These are phyloP conservation scores for Lodderomyces metapsilosis DNA, from an alignment of 1,139 yeast genomes.

Conservation along the genomic window DNA sequence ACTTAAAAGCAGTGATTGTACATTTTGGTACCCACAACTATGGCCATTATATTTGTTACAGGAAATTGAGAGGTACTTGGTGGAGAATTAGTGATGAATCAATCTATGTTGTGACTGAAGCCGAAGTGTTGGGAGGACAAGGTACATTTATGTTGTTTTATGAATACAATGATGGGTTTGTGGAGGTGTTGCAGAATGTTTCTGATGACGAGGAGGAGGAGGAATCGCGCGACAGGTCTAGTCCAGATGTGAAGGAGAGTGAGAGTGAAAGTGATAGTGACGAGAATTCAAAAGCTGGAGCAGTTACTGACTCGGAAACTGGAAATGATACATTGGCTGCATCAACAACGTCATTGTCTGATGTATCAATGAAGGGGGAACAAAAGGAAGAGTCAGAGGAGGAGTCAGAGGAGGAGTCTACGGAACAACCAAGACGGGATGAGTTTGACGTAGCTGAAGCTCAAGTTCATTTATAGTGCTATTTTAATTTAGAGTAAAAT, in stretches of 20 bases:
- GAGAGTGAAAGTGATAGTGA: conserved; percentile 13
- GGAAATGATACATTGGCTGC: neutral
- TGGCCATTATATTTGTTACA: conserved; percentile 89
- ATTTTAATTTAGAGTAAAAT: neutral
- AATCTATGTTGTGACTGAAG: conserved; percentile 74
- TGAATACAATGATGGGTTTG: conserved; percentile 51
- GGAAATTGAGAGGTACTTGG: conserved; percentile 82
- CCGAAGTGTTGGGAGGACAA: conserved; percentile 74
- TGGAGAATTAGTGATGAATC: conserved; percentile 93
- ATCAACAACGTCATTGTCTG: neutral
- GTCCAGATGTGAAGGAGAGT: conserved; percentile 20
- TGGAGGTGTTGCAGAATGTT: conserved; percentile 27
- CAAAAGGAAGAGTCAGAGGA: neutral
- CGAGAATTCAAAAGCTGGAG: neutral
- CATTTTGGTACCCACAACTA: conserved; percentile 95
- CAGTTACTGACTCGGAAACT: neutral
- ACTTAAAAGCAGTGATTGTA: conserved; percentile 78
- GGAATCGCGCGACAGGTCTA: too few species aligned
- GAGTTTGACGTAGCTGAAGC: conserved; percentile 18
- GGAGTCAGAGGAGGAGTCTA: too few species aligned
- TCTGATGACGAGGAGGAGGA: conserved; percentile 35
- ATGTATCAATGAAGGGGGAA: conserved; percentile 1
- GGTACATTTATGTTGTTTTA: conserved; percentile 94
- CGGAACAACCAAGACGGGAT: conserved; percentile 2
- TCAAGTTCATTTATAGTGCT: conserved; percentile 17